Evolutionary conservation across 192 early-diverging fungal species (phyloP), one percentile per base, ranked within the genome.

Genomic region (Backusella parvicylindrica): DNA sequence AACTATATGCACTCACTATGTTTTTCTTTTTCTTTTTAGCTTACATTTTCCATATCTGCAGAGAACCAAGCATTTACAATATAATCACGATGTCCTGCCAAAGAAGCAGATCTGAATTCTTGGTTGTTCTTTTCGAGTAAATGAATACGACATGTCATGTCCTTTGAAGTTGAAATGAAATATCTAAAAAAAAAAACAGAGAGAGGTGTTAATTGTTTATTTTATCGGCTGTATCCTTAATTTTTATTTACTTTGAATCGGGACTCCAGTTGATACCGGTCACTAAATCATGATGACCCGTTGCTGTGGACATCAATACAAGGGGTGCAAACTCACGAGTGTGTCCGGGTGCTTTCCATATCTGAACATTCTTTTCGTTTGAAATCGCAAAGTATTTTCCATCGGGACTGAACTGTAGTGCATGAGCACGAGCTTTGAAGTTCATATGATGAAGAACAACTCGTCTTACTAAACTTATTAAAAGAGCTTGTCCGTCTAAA

Each of bases 341-440:
- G 79, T 91, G 93, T 70, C 95, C 94, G 31, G 98, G 98, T 28
- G 97, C 93, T 77, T 89, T 87, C 97, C 97, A 99, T 33, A 98
- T 85, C 77, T 98, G 91, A 50, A 97, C 83, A 33, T 89, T 85
- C 75, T 92, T 93, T 73, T 93, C 97, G 66, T 93, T 85, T 1
- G 96, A 92, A 1, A 97, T 92, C 0, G 93, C 97, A 85, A 99
- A 89, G 68, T 82, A 92, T 65, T 88, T 86, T 50, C 97, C 96
- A 81, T 99, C 90, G 12, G 97, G 97, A 72, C 92, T 94, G 86
- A 99, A 99, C 81, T 92, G 86, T 66, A 96, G 86, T 70, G 94
- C 93, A n/a, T 83, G 81, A 47, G 96, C 93, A 33, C 86, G 88
- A 36, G 75, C 85, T 77, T 97, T 95, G 76, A 99, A 95, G 81